Conservation (phyloP, 306 rosid species). For the Corylus avellana region DNA sequence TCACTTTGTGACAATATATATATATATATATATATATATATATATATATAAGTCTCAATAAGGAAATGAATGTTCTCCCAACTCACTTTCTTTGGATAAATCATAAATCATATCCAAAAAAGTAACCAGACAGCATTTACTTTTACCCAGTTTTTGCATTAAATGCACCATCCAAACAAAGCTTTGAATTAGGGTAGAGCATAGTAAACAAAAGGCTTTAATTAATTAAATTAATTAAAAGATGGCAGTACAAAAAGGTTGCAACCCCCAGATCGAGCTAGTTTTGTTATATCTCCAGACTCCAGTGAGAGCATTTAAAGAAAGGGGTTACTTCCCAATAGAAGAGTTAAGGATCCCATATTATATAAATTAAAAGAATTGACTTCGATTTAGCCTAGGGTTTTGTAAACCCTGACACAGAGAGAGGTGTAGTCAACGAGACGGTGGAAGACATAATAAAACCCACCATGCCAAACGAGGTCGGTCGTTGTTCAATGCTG, state of each 20-base stretch:
- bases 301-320: slow-evolving; percentile 41
- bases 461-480: slow-evolving; percentile 42
- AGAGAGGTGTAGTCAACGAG: slow-evolving; percentile 33
- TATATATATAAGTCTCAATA: too few species aligned
- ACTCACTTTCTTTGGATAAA: not conserved
- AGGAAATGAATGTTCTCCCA: too few species aligned
- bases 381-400: slow-evolving; percentile 49
- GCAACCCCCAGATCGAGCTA: slow-evolving; percentile 14
- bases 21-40: too few species aligned
- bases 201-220: slow-evolving; percentile 17
- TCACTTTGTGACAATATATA: too few species aligned
- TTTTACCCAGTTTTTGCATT: slow-evolving; percentile 35
- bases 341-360: slow-evolving; percentile 35
- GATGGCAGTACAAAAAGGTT: slow-evolving; percentile 10
- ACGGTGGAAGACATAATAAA: slow-evolving; percentile 37
- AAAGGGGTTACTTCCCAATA: slow-evolving; percentile 36
- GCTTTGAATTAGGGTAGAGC: slow-evolving; percentile 35
- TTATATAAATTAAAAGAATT: slow-evolving; percentile 25
- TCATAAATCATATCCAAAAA: slow-evolving; percentile 18
- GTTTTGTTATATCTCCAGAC: slow-evolving; percentile 13
- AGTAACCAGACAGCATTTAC: slow-evolving; percentile 37
- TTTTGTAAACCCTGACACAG: slow-evolving; percentile 39
- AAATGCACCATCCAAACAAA: slow-evolving; percentile 43
- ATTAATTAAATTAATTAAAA: slow-evolving; percentile 5
- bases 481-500: slow-evolving; percentile 23